phyloP scores from a whole-genome alignment of 352 stramenopile species.

The Globisporangium viniferum region DNA sequence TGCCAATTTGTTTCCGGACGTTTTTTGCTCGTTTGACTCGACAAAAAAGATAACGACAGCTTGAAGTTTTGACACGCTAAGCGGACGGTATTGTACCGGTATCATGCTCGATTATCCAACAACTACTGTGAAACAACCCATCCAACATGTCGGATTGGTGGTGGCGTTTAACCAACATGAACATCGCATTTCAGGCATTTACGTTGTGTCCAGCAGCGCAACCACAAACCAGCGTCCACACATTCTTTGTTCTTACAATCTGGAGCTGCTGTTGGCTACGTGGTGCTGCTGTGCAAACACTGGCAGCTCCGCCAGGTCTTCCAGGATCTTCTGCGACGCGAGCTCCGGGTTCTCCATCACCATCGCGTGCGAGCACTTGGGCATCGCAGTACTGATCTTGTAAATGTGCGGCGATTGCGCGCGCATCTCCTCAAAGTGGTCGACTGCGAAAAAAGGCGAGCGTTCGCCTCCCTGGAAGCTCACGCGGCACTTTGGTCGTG shows the following conservation, averaged over 20 bases:
- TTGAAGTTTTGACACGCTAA: too few relatives aligned
- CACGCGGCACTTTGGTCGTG: constrained; percentile 30
- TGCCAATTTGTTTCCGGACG: background rate
- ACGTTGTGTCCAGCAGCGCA: too few relatives aligned
- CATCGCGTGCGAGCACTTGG: constrained; percentile 30
- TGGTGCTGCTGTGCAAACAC: background rate
- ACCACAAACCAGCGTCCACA: too few relatives aligned
- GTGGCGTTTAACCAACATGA: too few relatives aligned
- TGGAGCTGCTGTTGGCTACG: background rate
- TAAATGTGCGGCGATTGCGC: constrained; percentile 28
- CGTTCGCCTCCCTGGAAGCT: constrained; percentile 31
- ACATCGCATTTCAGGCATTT: too few relatives aligned
- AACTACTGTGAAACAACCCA: too few relatives aligned
- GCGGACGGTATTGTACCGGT: too few relatives aligned
- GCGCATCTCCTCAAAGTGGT: constrained; percentile 24
- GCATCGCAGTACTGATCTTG: constrained; percentile 23
- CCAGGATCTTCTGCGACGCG: constrained; percentile 24
- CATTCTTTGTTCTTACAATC: background rate
- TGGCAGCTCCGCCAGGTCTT: constrained; percentile 23
- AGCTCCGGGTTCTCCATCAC: constrained; percentile 36
- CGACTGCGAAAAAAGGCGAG: constrained; percentile 29
- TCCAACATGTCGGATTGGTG: too few relatives aligned
- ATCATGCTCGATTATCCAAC: too few relatives aligned
- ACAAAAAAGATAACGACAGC: too few relatives aligned
- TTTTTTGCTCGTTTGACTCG: too few relatives aligned